Evolutionary conservation across 352 stramenopile species (phyloP).

Genomic region (Phytophthora aleatoria): DNA sequence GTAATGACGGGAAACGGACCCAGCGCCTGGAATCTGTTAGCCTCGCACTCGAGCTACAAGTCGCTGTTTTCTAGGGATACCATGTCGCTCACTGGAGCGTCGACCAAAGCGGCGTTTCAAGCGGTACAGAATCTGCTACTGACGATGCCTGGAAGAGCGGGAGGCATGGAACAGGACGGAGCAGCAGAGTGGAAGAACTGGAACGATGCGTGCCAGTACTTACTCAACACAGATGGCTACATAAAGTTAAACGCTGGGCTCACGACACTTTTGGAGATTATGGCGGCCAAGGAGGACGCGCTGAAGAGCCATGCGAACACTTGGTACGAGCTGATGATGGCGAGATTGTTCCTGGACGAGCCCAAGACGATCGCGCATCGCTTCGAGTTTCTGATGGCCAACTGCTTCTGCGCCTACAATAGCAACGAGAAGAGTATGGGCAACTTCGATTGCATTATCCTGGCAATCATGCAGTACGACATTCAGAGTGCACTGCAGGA

Average conservation of each 20-base stretch:
- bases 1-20: slow-evolving; percentile 53
- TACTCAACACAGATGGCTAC: slow-evolving; percentile 60
- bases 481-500: slow-evolving; percentile 70
- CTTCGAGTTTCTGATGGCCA: slow-evolving; percentile 82
- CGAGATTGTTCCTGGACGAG: slow-evolving; percentile 73
- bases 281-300: slow-evolving; percentile 53
- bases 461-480: slow-evolving; percentile 80
- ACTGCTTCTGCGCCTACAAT: slow-evolving; percentile 64
- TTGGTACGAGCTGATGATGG: slow-evolving; percentile 87
- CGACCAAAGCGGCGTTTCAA: slow-evolving; percentile 58
- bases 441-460: slow-evolving; percentile 84
- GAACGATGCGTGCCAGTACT: slow-evolving; percentile 64
- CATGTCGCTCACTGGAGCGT: slow-evolving; percentile 44
- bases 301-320: slow-evolving; percentile 46
- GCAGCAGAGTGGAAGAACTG: slow-evolving; percentile 58
- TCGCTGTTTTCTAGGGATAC: slow-evolving; percentile 50
- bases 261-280: slow-evolving; percentile 58
- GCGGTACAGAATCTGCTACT: slow-evolving; percentile 64
- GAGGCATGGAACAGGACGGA: slow-evolving; percentile 16
- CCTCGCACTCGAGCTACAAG: slow-evolving; percentile 61
- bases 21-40: slow-evolving; percentile 67
- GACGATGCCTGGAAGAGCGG: slow-evolving; percentile 59
- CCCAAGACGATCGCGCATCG: slow-evolving; percentile 76
- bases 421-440: slow-evolving; percentile 51
- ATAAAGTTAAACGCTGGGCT: slow-evolving; percentile 55